Base-by-base conservation (phyloP, 2,329 filamentous ascomycete genomes). In the Aspergillus pseudoglaucus region DNA sequence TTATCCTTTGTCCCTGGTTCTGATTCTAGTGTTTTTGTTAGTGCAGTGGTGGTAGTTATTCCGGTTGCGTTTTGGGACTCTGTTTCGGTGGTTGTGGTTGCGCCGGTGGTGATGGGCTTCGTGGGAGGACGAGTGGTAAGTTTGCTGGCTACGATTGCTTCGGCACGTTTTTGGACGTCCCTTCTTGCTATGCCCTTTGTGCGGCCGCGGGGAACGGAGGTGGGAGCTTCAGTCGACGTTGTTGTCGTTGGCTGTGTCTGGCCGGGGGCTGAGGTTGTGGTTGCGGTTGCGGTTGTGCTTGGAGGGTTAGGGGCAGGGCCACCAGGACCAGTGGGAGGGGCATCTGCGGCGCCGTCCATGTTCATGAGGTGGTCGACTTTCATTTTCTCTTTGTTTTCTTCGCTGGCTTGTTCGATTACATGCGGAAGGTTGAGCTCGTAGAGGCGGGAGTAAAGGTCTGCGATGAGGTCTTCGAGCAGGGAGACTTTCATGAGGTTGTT, bases 401-500 rank as follows among this genome's bases (percentile, higher is more conserved):
- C 72, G 20, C 65, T 67, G 43, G 59, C 63, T 51, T 69, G 66
- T 46, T 71, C 64, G 22, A 70, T 53, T 17, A 70, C 63, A 38
- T 65, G 65, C 42, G 63, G 65, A 52, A 66, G 58, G 40, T 68
- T 70, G 42, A 65, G 53, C 37, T 71, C 62, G 49, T 70, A 72
- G 8, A 71, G 48, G 10, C 82, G 78, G 1, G 88, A 86, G 66
- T 95, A 98, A 43, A 87, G 84, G 67, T 98, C 93, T 18, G 85
- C 87, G 55, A 96, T 87, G n/a, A 97, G 78, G 61, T 98, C 93
- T 59, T 98, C 93, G 40, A 97, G 91, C 8, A 84, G 77, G 0
- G 83, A 80, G 0, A 85, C 80, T 67, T 95, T 96, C 80, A 94
- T 93, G 6, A 95, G 76, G 42, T 85, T 86, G 37, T 85, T 84